phyloP scores from a whole-genome alignment of 148 eudicot genomes.

The Suaeda aralocaspica region DNA sequence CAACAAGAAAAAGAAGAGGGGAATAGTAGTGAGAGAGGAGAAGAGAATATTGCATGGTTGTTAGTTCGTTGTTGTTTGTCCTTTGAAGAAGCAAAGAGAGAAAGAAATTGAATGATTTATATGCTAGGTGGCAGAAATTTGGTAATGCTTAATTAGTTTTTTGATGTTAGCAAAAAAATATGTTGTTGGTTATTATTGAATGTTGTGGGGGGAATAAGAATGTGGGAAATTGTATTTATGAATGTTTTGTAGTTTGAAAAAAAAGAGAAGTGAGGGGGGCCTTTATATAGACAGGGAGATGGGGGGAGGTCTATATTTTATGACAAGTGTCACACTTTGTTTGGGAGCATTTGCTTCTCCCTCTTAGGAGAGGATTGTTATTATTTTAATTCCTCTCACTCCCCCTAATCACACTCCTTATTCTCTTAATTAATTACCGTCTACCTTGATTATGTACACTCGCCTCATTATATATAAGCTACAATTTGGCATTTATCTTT shows the following conservation, averaged over 20 bases:
- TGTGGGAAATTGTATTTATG: too few species aligned
- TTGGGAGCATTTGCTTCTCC: constrained; percentile 29
- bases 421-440: too few species aligned
- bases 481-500: too few species aligned
- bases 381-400: neutral
- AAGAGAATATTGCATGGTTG: constrained; percentile 22
- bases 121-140: constrained; percentile 18
- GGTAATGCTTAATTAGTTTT: neutral
- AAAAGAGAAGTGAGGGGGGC: constrained; percentile 14
- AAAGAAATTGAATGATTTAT: neutral
- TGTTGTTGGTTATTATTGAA: neutral
- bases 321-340: constrained; percentile 35
- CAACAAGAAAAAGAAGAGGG: neutral
- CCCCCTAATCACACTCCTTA: too few species aligned
- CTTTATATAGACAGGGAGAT: constrained; percentile 31
- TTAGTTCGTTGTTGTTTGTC: constrained; percentile 16
- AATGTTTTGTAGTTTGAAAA: constrained; percentile 28
- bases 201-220: constrained; percentile 9
- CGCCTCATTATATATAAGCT: too few species aligned
- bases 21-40: constrained; percentile 7
- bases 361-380: neutral
- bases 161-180: too few species aligned
- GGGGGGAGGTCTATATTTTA: constrained; percentile 16
- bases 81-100: neutral
- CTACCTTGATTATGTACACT: too few species aligned